Evolutionary conservation across 2,329 filamentous ascomycete genomes (phyloP), one percentile per base, ranked within the genome.

Genomic region (Colletotrichum camelliae): DNA sequence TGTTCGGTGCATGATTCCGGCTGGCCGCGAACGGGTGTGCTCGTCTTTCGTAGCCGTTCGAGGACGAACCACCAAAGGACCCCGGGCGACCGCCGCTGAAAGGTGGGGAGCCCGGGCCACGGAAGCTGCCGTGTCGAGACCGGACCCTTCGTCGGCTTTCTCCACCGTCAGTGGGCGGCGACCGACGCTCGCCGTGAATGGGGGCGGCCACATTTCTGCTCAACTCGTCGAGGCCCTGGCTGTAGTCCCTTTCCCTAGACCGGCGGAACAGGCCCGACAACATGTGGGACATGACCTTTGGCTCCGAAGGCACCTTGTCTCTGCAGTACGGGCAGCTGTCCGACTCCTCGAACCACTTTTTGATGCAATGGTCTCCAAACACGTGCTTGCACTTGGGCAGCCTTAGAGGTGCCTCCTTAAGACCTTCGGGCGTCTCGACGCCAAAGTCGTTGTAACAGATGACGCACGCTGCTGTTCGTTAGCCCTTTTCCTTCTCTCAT

Each of bases 381-480:
- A 93, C 82, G 78, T 93, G 92, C 78, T 90, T 91, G 85, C 92
- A 93, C 78, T 87, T 89, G 4, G 92, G 91, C 21, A 93, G 82
- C 24, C 90, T 89, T 18, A 93, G 81, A 1, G 92, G 90, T 4
- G 83, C 85, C 80, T 93, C 92, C 61, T 85, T 87, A 24, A 90
- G 82, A 2, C 91, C 91, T 77, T 93, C 92, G 0, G 91, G 91
- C 33, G 88, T 91, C 73, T 84, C 81, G 16, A 88, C 84, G 39
- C 90, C 90, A 78, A 89, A 93, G 10, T 92, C 90, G 77, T 92
- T 92, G 80, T 93, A 93, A 83, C 91, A 93, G 74, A 93, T 93
- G 24, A 90, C 87, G 80, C 91, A 93, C 16, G 83, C 91, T 93
- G 77, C 2, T 57, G 13, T 16, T 15, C 4, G 62, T 77, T 52